Base-by-base conservation (phyloP, 768 basidiomycete genomes). In the Pholiota conissans region DNA sequence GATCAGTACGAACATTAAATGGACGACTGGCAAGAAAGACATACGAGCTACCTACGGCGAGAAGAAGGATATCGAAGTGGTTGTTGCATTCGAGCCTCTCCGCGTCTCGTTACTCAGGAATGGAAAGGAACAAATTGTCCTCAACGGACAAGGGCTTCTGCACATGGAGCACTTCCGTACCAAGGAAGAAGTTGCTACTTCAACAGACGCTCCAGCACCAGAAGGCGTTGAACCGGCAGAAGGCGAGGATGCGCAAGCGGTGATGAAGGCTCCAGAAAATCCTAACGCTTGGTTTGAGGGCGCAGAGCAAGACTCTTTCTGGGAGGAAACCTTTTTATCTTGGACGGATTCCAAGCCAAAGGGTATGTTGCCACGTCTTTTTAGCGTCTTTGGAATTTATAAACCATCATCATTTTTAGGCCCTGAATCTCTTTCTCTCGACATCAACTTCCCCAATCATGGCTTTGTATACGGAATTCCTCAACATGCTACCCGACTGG, bases 151-250 rank as follows among this genome's bases (percentile, higher is more conserved):
- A 37, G 91, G 92, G 1, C 79, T 99, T 28, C 77, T 99, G 61
- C 95, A 98, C 64, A 95, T 99, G 96, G 97, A 99, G 68, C 97
- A 98, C 72, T 98, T 95, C 80, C 90, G 92, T 64, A 79, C 78
- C 20, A 86, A 89, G 67, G 69, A 73, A n/a, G 71, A 75, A 9
- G 74, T 67, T 8, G 73, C 77, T 59, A 78, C 77, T 40, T 66
- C 70, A 30, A 76, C 76, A 7, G 74, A 79, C 50, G 77, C 80
- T 71, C 59, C 76, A n/a, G 67, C 61, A 9, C 65, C 76, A 10
- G 71, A 73, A 42, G 83, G 81, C 55, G 79, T 78, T 10, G 73
- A 81, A 26, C 75, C 74, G 13, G 73, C 73, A 11, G 73, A 73
- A 40, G 58, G 58, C 13, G 61, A 59, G 49, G 57, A 29, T 30